A percentile compares a stretch with the other conserved stretches of the same genome.
phyloP scores from a whole-genome alignment of 495 filamentous ascomycete genomes.

The Hamigera avellanea region DNA sequence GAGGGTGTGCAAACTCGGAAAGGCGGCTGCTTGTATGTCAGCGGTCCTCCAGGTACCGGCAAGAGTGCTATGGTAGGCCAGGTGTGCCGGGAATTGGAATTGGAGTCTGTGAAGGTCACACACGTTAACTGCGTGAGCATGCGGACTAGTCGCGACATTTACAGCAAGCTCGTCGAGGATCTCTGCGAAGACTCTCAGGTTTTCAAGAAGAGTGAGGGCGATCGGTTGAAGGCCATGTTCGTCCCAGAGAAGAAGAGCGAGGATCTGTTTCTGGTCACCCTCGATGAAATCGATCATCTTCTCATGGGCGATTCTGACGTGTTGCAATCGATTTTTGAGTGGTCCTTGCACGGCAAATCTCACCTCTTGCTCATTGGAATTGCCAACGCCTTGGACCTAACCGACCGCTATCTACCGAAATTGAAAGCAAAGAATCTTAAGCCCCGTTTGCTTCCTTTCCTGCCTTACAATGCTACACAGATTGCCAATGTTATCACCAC shows the following conservation, averaged over 20 bases:
- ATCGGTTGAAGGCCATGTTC: slow-evolving; percentile 52
- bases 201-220: slow-evolving; percentile 41
- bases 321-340: slow-evolving; percentile 85
- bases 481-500: slow-evolving; percentile 75
- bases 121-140: slow-evolving; percentile 97
- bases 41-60: slow-evolving; percentile 89
- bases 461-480: slow-evolving; percentile 85
- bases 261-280: slow-evolving; percentile 60
- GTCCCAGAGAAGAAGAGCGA: slow-evolving; percentile 41
- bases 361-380: slow-evolving; percentile 80
- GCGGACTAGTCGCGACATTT: slow-evolving; percentile 72
- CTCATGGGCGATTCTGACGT: slow-evolving; percentile 75
- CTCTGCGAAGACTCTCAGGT: slow-evolving; percentile 47
- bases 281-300: slow-evolving; percentile 95
- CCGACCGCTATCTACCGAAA: slow-evolving; percentile 87
- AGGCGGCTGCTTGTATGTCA: slow-evolving; percentile 89
- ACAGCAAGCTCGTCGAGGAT: slow-evolving; percentile 57
- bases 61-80: slow-evolving; percentile 89
- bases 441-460: slow-evolving; percentile 79
- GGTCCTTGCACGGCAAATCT: slow-evolving; percentile 71
- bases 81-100: slow-evolving; percentile 49
- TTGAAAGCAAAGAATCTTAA: slow-evolving; percentile 86
- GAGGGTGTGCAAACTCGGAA: slow-evolving; percentile 44
- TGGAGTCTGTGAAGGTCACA: slow-evolving; percentile 44
- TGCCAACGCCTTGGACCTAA: slow-evolving; percentile 91